A percentile compares a stretch with the other conserved stretches of the same genome.
phyloP scores from a whole-genome alignment of 1,284 basidiomycete genomes.

The Cryptococcus sp. region DNA sequence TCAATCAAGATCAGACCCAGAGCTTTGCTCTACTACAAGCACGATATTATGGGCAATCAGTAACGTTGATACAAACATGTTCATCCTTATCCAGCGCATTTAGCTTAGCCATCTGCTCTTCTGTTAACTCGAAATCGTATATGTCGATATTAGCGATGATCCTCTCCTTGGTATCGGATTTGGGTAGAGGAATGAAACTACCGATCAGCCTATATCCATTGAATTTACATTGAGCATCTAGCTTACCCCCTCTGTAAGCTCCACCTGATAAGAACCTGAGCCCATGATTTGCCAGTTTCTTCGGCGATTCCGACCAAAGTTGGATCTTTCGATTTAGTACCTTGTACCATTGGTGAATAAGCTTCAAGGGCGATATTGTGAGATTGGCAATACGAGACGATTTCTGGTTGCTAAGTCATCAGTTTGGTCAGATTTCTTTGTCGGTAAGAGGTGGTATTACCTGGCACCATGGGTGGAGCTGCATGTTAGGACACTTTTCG shows the following conservation, averaged over 20 bases:
- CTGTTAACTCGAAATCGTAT: conserved; percentile 62
- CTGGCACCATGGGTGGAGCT: conserved; percentile 75
- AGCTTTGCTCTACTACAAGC: no score
- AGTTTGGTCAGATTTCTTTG: neutral
- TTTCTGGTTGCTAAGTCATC: conserved; percentile 54
- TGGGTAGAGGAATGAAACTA: conserved; percentile 69
- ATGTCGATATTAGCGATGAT: conserved; percentile 65
- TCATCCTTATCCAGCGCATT: conserved; percentile 54
- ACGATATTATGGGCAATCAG: conserved; percentile 11
- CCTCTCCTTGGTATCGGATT: conserved; percentile 56
- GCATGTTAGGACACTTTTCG: neutral
- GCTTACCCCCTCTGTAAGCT: conserved; percentile 69
- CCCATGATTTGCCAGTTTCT: conserved; percentile 61
- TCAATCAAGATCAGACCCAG: no score
- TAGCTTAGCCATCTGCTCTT: conserved; percentile 59
- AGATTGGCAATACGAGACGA: conserved; percentile 66
- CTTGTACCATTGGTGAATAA: conserved; percentile 68
- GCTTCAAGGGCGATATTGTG: conserved; percentile 70
- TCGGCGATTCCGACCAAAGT: conserved; percentile 55
- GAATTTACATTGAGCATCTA: neutral
- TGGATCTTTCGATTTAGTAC: conserved; percentile 54
- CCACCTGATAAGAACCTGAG: conserved; percentile 75
- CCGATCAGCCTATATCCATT: neutral
- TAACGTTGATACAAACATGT: conserved; percentile 30
- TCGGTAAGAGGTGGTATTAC: neutral